These are phyloP conservation scores for Dicorynia guianensis DNA, from an alignment of 306 rosid species.

Conservation along the genomic window DNA sequence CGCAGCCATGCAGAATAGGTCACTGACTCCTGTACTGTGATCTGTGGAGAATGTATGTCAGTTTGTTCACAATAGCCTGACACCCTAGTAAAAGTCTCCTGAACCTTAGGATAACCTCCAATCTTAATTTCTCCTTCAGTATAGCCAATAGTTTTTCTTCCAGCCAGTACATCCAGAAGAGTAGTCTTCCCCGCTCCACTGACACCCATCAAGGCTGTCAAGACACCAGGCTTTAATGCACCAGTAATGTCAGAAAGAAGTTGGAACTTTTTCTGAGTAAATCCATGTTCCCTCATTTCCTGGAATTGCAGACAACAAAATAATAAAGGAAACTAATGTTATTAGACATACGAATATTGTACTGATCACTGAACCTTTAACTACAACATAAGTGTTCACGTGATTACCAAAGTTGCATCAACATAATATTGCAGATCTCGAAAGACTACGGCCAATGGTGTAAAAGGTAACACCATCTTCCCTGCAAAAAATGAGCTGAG, in stretches of 20 bases:
- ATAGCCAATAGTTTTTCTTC: slow-evolving; percentile 66
- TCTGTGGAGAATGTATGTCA: slow-evolving; percentile 71
- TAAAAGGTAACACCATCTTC: slow-evolving; percentile 53
- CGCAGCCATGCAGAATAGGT: slow-evolving; percentile 69
- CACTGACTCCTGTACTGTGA: slow-evolving; percentile 67
- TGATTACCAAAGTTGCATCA: slow-evolving; percentile 45
- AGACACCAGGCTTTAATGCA: slow-evolving; percentile 61
- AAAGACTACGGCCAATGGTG: slow-evolving; percentile 45
- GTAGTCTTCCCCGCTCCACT: slow-evolving; percentile 85
- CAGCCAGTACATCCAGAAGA: slow-evolving; percentile 70
- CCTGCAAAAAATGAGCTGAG: slow-evolving; percentile 27
- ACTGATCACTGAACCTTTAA: too few relatives aligned
- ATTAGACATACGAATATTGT: neutral
- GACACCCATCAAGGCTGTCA: slow-evolving; percentile 76
- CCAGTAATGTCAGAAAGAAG: slow-evolving; percentile 69
- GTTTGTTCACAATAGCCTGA: slow-evolving; percentile 74
- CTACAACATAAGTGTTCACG: too few relatives aligned
- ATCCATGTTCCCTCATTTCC: slow-evolving; percentile 73
- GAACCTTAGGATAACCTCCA: slow-evolving; percentile 66
- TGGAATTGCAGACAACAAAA: slow-evolving; percentile 33
- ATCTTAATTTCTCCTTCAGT: slow-evolving; percentile 66
- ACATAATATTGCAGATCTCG: slow-evolving; percentile 50
- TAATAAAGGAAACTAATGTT: slow-evolving; percentile 6
- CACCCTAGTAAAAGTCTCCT: slow-evolving; percentile 69
- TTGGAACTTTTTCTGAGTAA: slow-evolving; percentile 60